phyloP scores from a whole-genome alignment of 2,329 filamentous ascomycete genomes.

The Penicillium italicum region DNA sequence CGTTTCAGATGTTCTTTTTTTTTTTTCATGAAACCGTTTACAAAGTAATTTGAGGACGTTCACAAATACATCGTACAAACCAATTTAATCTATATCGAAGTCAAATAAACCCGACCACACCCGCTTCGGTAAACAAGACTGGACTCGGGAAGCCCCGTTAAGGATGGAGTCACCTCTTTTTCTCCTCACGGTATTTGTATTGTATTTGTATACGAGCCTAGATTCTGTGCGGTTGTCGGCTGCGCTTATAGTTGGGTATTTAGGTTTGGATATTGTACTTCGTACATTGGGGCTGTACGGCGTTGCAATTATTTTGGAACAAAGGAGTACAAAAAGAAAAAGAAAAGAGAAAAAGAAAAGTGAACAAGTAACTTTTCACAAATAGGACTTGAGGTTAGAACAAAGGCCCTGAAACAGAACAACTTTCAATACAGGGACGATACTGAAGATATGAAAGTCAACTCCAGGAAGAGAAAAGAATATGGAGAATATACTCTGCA shows the following conservation, averaged over 20 bases:
- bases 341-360: background rate
- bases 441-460: background rate
- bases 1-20: slow-evolving; percentile 7
- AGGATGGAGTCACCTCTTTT: background rate
- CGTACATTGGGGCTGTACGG: background rate
- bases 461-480: too few species aligned
- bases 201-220: background rate
- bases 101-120: slow-evolving; percentile 17
- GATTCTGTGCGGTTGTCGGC: background rate
- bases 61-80: background rate
- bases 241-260: background rate
- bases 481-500: too few species aligned
- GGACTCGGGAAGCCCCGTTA: slow-evolving; percentile 22
- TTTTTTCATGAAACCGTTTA: too few species aligned
- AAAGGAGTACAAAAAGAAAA: background rate
- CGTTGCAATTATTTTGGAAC: background rate
- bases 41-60: too few species aligned
- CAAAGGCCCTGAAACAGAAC: background rate
- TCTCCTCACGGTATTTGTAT: slow-evolving; percentile 9
- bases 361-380: background rate
- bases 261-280: background rate
- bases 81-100: background rate
- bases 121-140: slow-evolving; percentile 15
- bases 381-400: background rate
- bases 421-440: background rate